These are phyloP conservation scores for Litsea cubeba DNA, from an alignment of 164 flowering plant species.

Conservation along the genomic window DNA sequence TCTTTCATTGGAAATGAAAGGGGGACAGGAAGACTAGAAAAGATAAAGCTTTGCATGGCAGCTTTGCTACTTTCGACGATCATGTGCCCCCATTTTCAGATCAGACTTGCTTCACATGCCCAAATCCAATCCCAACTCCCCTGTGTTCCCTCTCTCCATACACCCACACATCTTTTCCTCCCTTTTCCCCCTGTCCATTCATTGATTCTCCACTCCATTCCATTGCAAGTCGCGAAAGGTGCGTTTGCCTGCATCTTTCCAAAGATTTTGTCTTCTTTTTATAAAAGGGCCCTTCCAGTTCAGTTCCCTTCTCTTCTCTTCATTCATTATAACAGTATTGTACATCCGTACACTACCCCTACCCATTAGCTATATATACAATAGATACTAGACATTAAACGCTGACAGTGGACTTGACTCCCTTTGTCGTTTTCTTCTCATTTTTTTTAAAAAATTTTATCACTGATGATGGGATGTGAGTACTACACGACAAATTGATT, in stretches of 20 bases:
- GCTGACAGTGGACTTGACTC: neutral
- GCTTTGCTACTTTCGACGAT: slow-evolving; percentile 26
- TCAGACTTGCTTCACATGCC: no score
- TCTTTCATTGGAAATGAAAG: slow-evolving; percentile 7
- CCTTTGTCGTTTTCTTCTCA: neutral
- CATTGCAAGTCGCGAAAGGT: slow-evolving; percentile 15
- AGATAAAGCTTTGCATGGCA: slow-evolving; percentile 1
- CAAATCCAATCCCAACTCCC: no score
- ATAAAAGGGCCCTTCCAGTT: neutral
- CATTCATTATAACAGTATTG: slow-evolving; percentile 4
- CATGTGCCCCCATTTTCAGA: neutral
- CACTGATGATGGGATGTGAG: slow-evolving; percentile 9
- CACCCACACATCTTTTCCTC: neutral
- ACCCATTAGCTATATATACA: neutral
- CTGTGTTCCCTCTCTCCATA: neutral
- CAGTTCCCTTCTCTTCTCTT: neutral
- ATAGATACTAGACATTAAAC: neutral
- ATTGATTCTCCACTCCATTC: neutral
- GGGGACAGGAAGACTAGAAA: slow-evolving; percentile 13
- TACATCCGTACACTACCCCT: slow-evolving; percentile 4
- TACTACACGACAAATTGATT: slow-evolving; percentile 13
- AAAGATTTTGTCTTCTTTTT: slow-evolving; percentile 7
- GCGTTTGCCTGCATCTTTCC: neutral
- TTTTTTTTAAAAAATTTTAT: neutral
- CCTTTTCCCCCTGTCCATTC: neutral